A percentile compares a stretch with the other conserved stretches of the same genome.
Conservation (phyloP, 345 rosid genomes). For the Dipteronia sinensis region DNA sequence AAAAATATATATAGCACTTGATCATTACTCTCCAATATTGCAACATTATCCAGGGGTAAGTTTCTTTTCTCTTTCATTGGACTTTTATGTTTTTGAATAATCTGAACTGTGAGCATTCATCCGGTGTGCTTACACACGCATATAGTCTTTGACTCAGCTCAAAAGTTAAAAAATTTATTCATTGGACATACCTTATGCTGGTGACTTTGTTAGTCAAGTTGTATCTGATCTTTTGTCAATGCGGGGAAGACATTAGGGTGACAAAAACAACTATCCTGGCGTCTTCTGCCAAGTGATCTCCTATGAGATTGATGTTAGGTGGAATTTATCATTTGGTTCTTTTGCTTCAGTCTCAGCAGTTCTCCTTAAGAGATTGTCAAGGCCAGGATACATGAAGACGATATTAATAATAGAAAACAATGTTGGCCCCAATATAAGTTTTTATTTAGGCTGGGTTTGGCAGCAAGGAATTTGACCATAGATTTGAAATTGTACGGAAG, state of each 20-base stretch:
- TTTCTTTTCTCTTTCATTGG: conserved; percentile 10
- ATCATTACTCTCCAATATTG: conserved; percentile 90
- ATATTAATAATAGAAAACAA: too few species aligned
- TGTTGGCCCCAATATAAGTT: too few species aligned
- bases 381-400: too few species aligned
- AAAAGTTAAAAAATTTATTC: background rate
- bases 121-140: background rate
- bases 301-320: background rate
- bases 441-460: too few species aligned
- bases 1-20: conserved; percentile 90
- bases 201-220: background rate
- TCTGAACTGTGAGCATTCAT: background rate
- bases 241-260: background rate
- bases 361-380: background rate
- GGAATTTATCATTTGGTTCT: background rate
- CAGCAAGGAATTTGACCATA: too few species aligned
- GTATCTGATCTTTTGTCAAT: background rate
- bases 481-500: too few species aligned
- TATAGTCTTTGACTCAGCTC: background rate
- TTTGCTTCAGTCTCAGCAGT: background rate
- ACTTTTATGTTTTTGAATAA: background rate
- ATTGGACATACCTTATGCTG: background rate
- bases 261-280: background rate
- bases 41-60: conserved; percentile 92
- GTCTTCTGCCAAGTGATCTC: background rate